phyloP scores from a whole-genome alignment of 306 rosid genomes.

The Corylus americana region DNA sequence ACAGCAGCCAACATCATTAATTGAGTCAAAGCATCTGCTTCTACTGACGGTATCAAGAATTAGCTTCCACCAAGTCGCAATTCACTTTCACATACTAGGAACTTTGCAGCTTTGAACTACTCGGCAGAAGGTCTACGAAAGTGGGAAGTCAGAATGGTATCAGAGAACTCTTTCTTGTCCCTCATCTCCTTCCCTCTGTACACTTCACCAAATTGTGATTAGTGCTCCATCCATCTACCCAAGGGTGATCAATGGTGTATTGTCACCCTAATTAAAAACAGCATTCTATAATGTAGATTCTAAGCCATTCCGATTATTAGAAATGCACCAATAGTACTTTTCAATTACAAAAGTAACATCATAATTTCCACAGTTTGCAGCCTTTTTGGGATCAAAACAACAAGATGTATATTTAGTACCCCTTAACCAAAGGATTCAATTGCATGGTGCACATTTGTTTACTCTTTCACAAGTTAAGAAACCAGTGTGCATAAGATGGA shows the following conservation, averaged over 20 bases:
- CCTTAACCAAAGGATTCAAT: slow-evolving; percentile 30
- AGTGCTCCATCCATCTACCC: neutral
- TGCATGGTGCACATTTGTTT: slow-evolving; percentile 19
- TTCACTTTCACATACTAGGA: neutral
- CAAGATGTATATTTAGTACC: neutral
- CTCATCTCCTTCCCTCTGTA: neutral
- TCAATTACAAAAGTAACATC: neutral
- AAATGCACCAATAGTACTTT: neutral
- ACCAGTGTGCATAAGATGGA: slow-evolving; percentile 17
- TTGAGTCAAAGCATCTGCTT: neutral
- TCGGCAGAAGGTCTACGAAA: neutral
- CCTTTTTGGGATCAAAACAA: slow-evolving; percentile 2
- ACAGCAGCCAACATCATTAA: neutral
- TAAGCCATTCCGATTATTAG: neutral
- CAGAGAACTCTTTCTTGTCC: neutral
- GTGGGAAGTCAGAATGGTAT: neutral
- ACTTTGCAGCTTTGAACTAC: neutral
- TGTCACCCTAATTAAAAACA: neutral
- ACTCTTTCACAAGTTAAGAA: slow-evolving; percentile 12
- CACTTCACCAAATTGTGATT: slow-evolving; percentile 3
- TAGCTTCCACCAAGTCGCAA: neutral
- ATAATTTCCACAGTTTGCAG: neutral
- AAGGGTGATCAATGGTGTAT: neutral
- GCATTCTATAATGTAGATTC: neutral
- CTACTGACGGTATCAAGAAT: neutral